Base-by-base conservation (phyloP, 257 asterid species). In the Solanum sitiens region DNA sequence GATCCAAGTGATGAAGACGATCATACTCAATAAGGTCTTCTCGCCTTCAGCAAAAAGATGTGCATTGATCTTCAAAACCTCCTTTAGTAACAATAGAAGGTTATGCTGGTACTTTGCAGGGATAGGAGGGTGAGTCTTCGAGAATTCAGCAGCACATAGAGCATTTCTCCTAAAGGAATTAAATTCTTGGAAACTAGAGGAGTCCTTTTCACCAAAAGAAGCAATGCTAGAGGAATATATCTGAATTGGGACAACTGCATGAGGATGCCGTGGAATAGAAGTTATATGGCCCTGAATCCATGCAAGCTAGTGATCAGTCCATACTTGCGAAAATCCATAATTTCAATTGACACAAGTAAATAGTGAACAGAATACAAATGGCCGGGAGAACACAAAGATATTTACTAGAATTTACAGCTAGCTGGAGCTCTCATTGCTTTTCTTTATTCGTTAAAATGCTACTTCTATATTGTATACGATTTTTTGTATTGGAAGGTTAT, bases 21-120 rank as follows among this genome's bases (percentile, higher is more conserved):
- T 73, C 83, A 79, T 73, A 97, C 99, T 95, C 91, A 97, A 91
- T 88, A 94, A 94, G 89, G 94, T 92, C 91, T 91, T 94, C 92
- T 97, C 99, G 4, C 77, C 92, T 87, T 87, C 87, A 20, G 94
- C 92, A 74, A 97, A 91, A 90, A 95, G 92, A 91, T 95, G 98
- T 67, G 90, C 84, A 80, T 92, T 80, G 87, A 90, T 91, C 93
- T 89, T 92, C 75, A 97, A 89, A 89, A 94, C 98, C 89, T 95
- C 98, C 87, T 91, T 93, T 86, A 95, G 91, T 88, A 97, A 91
- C 85, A 95, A 87, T 21, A 87, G 92, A 90, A 97, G 89, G 92
- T 95, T 97, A 39, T 89, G 93, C 89, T 92, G 98, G 87, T 95
- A 94, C 91, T 94, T 93, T 86, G 92, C 90, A 88, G 83, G 90